Percentiles rank a stretch among this genome's conserved stretches.
These are phyloP conservation scores for Alternaria triticina DNA, from an alignment of 2,329 filamentous ascomycete species.

Conservation along the genomic window DNA sequence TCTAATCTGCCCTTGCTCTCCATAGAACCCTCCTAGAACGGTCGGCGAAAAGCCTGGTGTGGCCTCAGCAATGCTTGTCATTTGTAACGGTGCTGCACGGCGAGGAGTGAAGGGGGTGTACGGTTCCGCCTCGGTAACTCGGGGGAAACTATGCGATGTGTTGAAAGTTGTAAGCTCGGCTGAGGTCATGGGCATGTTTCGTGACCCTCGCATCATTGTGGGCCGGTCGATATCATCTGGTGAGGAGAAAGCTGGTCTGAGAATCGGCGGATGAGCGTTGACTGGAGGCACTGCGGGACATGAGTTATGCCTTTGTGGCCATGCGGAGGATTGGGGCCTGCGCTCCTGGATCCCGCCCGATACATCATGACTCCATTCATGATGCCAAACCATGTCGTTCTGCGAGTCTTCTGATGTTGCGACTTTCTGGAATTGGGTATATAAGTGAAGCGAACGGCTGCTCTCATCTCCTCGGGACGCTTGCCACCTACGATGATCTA, in stretches of 20 bases:
- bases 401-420: neutral
- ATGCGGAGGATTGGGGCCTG: neutral
- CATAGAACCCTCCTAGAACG: neutral
- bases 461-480: neutral
- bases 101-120: neutral
- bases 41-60: neutral
- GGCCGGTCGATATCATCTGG: neutral
- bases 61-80: neutral
- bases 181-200: neutral
- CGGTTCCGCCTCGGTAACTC: too few species aligned
- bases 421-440: neutral
- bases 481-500: neutral
- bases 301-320: conserved; percentile 21
- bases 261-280: conserved; percentile 5
- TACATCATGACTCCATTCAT: neutral
- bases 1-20: neutral
- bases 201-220: neutral
- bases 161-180: neutral
- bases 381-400: neutral
- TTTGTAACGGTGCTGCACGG: neutral
- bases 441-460: neutral
- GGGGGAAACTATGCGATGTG: neutral
- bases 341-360: neutral
- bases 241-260: conserved; percentile 19
- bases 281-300: conserved; percentile 27